Evolutionary conservation across 139 green algal species (phyloP).

Genomic region (Picochlorum costavermella): DNA sequence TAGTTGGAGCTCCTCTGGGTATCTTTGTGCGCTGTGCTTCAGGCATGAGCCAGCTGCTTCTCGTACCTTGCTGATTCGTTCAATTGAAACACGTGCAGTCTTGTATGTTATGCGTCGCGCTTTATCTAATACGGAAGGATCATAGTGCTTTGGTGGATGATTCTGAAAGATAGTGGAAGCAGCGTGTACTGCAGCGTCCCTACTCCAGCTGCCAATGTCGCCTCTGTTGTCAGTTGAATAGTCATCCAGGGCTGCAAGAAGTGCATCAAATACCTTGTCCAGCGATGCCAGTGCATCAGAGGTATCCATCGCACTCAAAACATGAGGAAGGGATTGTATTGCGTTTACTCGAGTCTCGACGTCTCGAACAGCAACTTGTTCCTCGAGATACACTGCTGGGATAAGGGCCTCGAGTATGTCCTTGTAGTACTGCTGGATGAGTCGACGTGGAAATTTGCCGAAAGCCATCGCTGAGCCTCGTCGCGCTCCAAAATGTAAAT

Average conservation of each 20-base stretch:
- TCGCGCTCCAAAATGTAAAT: conserved; percentile 4
- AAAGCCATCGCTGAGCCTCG: conserved; percentile 23
- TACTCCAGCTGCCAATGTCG: conserved; percentile 91
- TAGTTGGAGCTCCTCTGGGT: no score
- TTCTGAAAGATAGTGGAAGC: conserved; percentile 23
- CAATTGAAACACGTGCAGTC: conserved; percentile 47
- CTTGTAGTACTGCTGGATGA: background rate
- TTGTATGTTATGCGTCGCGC: background rate
- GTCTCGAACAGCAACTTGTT: conserved; percentile 50
- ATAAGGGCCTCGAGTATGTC: conserved; percentile 34
- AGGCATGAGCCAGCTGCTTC: conserved; percentile 30
- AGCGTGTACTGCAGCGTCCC: conserved; percentile 71
- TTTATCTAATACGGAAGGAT: background rate
- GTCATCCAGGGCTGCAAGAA: conserved; percentile 69
- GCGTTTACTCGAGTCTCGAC: conserved; percentile 64
- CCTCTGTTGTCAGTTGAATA: conserved; percentile 91
- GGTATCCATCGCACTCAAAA: conserved; percentile 12
- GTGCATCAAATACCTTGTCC: background rate
- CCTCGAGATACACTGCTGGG: conserved; percentile 32
- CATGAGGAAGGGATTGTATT: conserved; percentile 36
- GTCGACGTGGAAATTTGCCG: conserved; percentile 10
- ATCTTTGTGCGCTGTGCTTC: background rate
- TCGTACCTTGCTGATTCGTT: conserved; percentile 74
- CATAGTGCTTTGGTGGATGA: no score
- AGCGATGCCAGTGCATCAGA: background rate